Base-by-base conservation (phyloP, 1,284 basidiomycete species). In the Ganoderma sinense region DNA sequence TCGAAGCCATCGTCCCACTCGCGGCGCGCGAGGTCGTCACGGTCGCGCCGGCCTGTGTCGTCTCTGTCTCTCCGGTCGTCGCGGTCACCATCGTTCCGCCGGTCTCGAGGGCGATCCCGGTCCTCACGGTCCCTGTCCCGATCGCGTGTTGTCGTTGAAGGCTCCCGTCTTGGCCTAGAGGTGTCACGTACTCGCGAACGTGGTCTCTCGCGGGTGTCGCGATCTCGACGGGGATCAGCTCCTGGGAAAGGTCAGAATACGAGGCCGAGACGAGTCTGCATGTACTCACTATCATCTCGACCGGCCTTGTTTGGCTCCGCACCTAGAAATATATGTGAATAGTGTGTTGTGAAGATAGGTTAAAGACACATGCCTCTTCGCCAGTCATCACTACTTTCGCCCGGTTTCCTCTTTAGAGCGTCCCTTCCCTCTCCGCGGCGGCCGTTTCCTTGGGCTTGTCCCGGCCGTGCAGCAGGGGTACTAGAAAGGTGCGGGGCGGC, bases 301-400 rank as follows among this genome's bases (percentile, higher is more conserved):
- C 81, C 80, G 61, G 84, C 77, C 68, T 90, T 85, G 69, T 82
- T 78, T 60, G 84, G 79, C 74, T 91, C 90, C 66, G 83, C 77
- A 66, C 85, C 86, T 89, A 65, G 11, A 43, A 13, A 48, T 2
- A 1, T 18, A 26, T 8, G 60, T 69, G 26, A 69, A 64, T 48
- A 48, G 41, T 56, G 6, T 62, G 45, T 23, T n/a, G 5, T 59
- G 41, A 29, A 31, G 56, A 48, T 40, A 31, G 26, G 7, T 36
- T 29, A 16, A 60, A 23, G 45, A 23, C 2, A 79, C 83, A 70
- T 75, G 93, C 93, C 91, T 87, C 91, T 87, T 77, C 93, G 86
- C 93, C 93, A 94, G 77, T 94, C 93, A 75, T 94, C 92, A 73
- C 87, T 89, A 55, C 83, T 84, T 78, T 94, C 93, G 53, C 89